Evolutionary conservation across 495 filamentous ascomycete species (phyloP).

Genomic region (Extremus antarcticus): DNA sequence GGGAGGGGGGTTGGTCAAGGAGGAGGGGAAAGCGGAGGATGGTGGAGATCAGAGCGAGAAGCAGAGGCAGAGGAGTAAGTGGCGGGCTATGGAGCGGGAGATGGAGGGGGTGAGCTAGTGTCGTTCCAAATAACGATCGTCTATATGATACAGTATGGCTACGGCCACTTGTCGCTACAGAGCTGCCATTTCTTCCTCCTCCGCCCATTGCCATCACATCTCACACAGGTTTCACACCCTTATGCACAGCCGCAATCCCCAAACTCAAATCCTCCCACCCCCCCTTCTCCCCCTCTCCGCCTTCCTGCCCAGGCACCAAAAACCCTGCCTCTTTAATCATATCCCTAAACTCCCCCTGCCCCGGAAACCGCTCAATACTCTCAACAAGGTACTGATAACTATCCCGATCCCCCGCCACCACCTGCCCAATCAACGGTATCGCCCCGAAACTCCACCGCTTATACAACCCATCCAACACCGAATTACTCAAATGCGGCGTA

Average conservation of each 20-base stretch:
- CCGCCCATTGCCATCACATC: neutral
- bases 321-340: conserved; percentile 91
- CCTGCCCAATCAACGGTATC: conserved; percentile 88
- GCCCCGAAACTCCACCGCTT: conserved; percentile 92
- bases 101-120: too few species aligned
- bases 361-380: conserved; percentile 90
- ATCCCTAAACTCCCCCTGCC: conserved; percentile 66
- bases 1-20: neutral
- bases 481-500: conserved; percentile 60
- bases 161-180: too few species aligned
- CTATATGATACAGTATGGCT: too few species aligned
- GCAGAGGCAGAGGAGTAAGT: conserved; percentile 20
- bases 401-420: conserved; percentile 87
- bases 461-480: conserved; percentile 72
- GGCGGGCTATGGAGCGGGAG: conserved; percentile 19
- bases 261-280: conserved; percentile 57
- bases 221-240: conserved; percentile 75
- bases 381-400: conserved; percentile 98
- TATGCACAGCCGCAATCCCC: conserved; percentile 91
- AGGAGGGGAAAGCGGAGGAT: conserved; percentile 10
- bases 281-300: conserved; percentile 26
- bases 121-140: too few species aligned
- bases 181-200: too few species aligned
- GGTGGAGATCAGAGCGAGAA: conserved; percentile 16
- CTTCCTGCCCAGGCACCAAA: conserved; percentile 65